phyloP scores from a whole-genome alignment of 371 early-diverging fungal genomes.

The Basidiobolus meristosporus region DNA sequence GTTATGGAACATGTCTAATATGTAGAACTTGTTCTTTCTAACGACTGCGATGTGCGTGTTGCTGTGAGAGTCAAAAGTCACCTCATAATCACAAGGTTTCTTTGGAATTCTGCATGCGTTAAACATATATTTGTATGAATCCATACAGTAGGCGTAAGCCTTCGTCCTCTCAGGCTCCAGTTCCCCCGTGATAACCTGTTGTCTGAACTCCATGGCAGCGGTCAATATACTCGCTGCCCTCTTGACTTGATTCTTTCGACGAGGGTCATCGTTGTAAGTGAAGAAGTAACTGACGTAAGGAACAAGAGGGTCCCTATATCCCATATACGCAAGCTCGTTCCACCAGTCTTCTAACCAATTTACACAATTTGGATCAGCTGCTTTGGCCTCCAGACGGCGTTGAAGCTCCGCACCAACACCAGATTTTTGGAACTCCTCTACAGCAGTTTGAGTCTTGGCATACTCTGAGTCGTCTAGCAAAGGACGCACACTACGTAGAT shows the following conservation, averaged over 20 bases:
- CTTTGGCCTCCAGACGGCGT: constrained; percentile 49
- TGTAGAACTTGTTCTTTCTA: constrained; percentile 80
- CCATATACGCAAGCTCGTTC: constrained; percentile 83
- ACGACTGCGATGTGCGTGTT: constrained; percentile 74
- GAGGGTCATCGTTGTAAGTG: constrained; percentile 64
- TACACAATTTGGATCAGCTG: constrained; percentile 31
- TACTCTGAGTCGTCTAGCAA: constrained; percentile 52
- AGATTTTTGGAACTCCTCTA: constrained; percentile 55
- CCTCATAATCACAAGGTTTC: constrained; percentile 64
- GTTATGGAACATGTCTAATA: constrained; percentile 46
- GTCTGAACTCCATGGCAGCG: constrained; percentile 74
- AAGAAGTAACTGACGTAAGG: constrained; percentile 74
- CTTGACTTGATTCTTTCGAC: constrained; percentile 47
- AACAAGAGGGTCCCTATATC: constrained; percentile 88
- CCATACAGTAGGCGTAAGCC: constrained; percentile 68
- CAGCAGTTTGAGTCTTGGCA: constrained; percentile 40
- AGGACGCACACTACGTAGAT: constrained; percentile 58
- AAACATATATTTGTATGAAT: constrained; percentile 90
- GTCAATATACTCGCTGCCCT: constrained; percentile 78
- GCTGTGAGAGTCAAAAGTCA: constrained; percentile 43
- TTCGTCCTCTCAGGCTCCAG: constrained; percentile 64
- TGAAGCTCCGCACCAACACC: constrained; percentile 78
- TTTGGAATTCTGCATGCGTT: constrained; percentile 83
- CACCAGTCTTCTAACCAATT: constrained; percentile 96
- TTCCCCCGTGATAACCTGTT: constrained; percentile 50